Evolutionary conservation across 2,329 filamentous ascomycete genomes (phyloP).

Genomic region (Kalaharituber pfeilii): DNA sequence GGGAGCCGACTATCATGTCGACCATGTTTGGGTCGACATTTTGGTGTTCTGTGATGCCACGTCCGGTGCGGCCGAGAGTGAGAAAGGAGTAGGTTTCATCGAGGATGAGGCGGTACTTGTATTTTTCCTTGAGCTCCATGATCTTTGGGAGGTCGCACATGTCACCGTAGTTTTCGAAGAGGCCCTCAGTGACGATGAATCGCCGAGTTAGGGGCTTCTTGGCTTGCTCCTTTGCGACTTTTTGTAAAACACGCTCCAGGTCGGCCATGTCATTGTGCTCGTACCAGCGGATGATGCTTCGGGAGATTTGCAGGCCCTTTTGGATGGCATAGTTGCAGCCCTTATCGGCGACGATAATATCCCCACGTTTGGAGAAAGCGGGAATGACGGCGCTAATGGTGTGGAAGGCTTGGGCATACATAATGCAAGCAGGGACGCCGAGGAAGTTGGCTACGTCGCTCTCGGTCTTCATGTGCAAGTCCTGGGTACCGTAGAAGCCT

Average conservation of each 20-base stretch:
- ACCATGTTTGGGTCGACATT: constrained; percentile 87
- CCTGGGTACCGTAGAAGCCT: constrained; percentile 95
- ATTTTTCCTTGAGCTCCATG: constrained; percentile 80
- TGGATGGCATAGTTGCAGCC: constrained; percentile 87
- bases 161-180: constrained; percentile 85
- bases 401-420: constrained; percentile 91
- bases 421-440: constrained; percentile 73
- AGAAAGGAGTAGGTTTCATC: constrained; percentile 98
- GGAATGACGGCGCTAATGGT: constrained; percentile 96
- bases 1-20: constrained; percentile 91
- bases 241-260: constrained; percentile 66
- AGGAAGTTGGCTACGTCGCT: constrained; percentile 80
- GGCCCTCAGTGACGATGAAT: constrained; percentile 88
- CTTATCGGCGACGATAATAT: constrained; percentile 90
- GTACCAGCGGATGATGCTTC: constrained; percentile 84
- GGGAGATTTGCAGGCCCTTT: constrained; percentile 81
- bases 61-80: constrained; percentile 75
- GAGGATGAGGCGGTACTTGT: constrained; percentile 94
- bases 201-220: constrained; percentile 82
- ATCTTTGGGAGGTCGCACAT: constrained; percentile 70
- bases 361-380: constrained; percentile 88
- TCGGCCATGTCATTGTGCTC: constrained; percentile 94
- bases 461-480: constrained; percentile 95
- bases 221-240: constrained; percentile 72
- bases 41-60: constrained; percentile 86